Percentiles rank a stretch among this genome's conserved stretches.
Evolutionary conservation across 768 basidiomycete species (phyloP).

Genomic region (Pleurotus giganteus): DNA sequence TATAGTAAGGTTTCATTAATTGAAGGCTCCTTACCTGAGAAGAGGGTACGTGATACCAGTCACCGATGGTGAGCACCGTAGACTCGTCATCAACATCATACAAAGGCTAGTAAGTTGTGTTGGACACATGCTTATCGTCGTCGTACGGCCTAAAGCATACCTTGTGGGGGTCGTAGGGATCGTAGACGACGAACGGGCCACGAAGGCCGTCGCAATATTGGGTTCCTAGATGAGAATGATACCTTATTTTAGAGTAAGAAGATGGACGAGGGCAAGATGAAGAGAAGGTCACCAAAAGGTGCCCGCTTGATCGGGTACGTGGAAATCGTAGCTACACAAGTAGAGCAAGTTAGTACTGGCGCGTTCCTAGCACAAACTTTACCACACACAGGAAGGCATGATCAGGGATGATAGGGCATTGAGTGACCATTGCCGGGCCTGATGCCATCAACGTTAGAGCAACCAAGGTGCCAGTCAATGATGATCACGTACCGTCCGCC

Average conservation of each 20-base stretch:
- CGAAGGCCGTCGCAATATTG: conserved; percentile 60
- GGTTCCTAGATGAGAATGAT: conserved; percentile 29
- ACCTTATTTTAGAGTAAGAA: not conserved
- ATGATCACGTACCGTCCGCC: conserved; percentile 31
- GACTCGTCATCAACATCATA: conserved; percentile 38
- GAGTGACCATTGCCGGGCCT: conserved; percentile 26
- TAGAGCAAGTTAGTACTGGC: no score
- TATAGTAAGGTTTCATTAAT: no score
- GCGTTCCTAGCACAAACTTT: no score
- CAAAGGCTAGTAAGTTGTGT: conserved; percentile 20
- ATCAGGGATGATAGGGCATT: conserved; percentile 41
- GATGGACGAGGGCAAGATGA: conserved; percentile 22
- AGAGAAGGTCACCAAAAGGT: conserved; percentile 42
- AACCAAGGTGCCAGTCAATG: not conserved
- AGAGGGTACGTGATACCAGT: conserved; percentile 20
- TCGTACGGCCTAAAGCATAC: conserved; percentile 6
- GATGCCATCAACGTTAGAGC: not conserved
- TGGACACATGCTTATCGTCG: conserved; percentile 20
- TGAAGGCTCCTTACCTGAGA: not conserved
- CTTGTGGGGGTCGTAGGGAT: conserved; percentile 34
- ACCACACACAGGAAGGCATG: conserved; percentile 29
- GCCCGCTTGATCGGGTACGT: conserved; percentile 34
- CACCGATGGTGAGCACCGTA: conserved; percentile 23
- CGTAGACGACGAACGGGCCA: conserved; percentile 47
- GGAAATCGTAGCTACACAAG: conserved; percentile 29